Percentiles rank a stretch among this genome's conserved stretches.
Conservation (phyloP, 1,284 basidiomycete genomes). For the Pascua sp. region DNA sequence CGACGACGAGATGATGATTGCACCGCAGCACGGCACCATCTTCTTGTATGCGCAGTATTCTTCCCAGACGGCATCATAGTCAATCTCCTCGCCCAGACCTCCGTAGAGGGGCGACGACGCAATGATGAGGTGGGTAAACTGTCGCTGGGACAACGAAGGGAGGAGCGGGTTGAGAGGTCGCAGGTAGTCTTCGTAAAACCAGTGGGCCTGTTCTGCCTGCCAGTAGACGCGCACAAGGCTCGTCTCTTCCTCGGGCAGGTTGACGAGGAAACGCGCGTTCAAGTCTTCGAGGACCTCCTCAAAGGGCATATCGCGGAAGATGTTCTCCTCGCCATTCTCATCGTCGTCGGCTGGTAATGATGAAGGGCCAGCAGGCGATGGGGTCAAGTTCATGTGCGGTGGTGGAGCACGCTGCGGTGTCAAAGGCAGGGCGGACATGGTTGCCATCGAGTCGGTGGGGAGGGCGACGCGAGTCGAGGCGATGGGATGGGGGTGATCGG, state of each 20-base stretch:
- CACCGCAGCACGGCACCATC: conserved; percentile 96
- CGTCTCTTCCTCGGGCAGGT: conserved; percentile 90
- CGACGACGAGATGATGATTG: conserved; percentile 84
- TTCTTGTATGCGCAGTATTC: conserved; percentile 82
- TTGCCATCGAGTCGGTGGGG: no score
- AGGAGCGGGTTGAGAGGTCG: conserved; percentile 83
- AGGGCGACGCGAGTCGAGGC: no score
- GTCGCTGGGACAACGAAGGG: conserved; percentile 82
- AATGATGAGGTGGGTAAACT: conserved; percentile 92
- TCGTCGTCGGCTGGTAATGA: conserved; percentile 9
- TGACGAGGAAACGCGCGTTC: conserved; percentile 94
- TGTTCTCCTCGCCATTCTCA: conserved; percentile 35
- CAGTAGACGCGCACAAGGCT: conserved; percentile 92
- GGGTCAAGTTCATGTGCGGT: not conserved
- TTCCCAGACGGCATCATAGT: conserved; percentile 49
- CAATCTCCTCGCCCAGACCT: conserved; percentile 25
- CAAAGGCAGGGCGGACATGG: no score
- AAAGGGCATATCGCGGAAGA: conserved; percentile 43
- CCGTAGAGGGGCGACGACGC: conserved; percentile 44
- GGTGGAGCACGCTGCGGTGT: not conserved
- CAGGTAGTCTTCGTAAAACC: conserved; percentile 99
- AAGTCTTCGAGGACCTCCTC: conserved; percentile 77
- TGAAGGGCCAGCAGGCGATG: not conserved
- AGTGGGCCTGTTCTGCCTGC: conserved; percentile 99
- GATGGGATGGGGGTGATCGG: no score